Base-by-base conservation (phyloP, 352 stramenopile species). In the Phytophthora foliorum region DNA sequence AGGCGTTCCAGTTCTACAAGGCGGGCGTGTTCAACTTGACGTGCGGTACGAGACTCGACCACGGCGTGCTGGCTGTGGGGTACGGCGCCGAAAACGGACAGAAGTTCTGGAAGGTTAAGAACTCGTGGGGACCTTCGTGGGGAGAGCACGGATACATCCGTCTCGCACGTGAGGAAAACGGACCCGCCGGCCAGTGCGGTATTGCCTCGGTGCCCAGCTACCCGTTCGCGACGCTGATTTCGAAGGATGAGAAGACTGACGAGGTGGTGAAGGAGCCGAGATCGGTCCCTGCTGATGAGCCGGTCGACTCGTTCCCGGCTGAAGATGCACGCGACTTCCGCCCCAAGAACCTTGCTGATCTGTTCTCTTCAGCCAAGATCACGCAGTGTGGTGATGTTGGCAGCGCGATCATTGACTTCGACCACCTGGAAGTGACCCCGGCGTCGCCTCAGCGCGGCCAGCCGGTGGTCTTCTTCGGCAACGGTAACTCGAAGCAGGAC, bases 41-140 rank as follows among this genome's bases (percentile, higher is more conserved):
- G 36, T 83, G 75, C 21, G 75, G 75, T 51, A 77, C 65, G 34
- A 78, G 85, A 62, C 81, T 99, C 24, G 96, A 99, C 68, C 97
- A 99, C 76, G 95, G 91, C 57, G 96, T 99, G 8, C 68, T 94
- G 3, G 83, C 96, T 27, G 96, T 97, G 21, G 97, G 97, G 25
- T 99, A 99, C 66, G 97, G 94, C 25, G 31, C 52, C 32, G 72
- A 83, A 34, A 92, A 97, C 54, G 82, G 94, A 54, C 81, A 90
- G 19, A 89, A 97, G 66, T 99, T 98, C 70, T 99, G 93, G 92
- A 84, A 98, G 57, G 80, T 99, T 24, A 92, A 98, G 64, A 99
- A 99, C 79, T 98, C 88, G 57, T 99, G 96, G 96, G 82, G 88
- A 22, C 54, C 77, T 8, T 75, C 70, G 19, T 98, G 94, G 94